A percentile compares a stretch with the other conserved stretches of the same genome.
phyloP scores from a whole-genome alignment of 352 stramenopile species.

The Phytophthora sansomeana region DNA sequence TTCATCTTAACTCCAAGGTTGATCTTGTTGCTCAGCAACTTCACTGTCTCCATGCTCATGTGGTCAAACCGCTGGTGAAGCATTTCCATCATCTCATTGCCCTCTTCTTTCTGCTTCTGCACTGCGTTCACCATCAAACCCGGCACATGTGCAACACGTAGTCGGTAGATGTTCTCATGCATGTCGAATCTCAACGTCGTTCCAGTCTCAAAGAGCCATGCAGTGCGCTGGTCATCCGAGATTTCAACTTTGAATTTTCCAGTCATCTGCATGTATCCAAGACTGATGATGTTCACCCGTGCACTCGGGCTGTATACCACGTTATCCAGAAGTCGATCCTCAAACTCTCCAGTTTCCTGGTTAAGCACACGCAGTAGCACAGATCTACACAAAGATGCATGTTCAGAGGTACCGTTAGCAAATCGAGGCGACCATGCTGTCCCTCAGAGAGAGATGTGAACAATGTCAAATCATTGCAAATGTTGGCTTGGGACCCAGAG shows the following conservation, averaged over 20 bases:
- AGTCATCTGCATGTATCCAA: background rate
- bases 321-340: constrained; percentile 9
- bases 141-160: background rate
- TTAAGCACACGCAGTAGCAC: constrained; percentile 5
- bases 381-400: background rate
- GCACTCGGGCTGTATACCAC: constrained; percentile 10
- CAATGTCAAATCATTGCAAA: constrained; percentile 9
- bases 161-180: background rate
- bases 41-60: background rate
- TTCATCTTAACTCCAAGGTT: background rate
- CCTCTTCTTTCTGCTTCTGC: too few species aligned
- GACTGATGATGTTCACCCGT: constrained; percentile 12
- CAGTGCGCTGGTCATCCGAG: background rate
- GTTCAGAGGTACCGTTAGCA: constrained; percentile 3
- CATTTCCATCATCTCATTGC: too few species aligned
- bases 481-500: constrained; percentile 9
- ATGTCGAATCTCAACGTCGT: background rate
- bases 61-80: background rate
- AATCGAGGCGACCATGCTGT: background rate
- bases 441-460: constrained; percentile 3
- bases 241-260: background rate
- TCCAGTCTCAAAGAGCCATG: background rate
- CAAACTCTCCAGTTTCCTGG: constrained; percentile 12
- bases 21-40: background rate
- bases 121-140: background rate